Evolutionary conservation across 202 grass and related monocot genomes (phyloP).

Genomic region (Schoenoplectus triqueter): DNA sequence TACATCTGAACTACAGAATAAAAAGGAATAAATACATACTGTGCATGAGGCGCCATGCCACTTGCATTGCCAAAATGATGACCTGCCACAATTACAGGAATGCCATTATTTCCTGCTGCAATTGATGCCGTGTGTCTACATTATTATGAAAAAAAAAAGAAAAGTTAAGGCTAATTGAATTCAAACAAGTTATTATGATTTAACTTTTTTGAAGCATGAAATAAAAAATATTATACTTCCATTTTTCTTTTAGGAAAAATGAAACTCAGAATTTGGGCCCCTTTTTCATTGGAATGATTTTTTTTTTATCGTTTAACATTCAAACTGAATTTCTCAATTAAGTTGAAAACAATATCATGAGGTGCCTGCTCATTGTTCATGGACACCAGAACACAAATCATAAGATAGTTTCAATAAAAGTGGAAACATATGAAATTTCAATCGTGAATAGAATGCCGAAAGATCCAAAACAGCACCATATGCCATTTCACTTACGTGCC

Average conservation of each 20-base stretch:
- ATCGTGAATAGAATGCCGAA: neutral
- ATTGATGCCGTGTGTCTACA: constrained; percentile 95
- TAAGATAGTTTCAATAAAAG: neutral
- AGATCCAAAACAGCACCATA: neutral
- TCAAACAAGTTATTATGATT: neutral
- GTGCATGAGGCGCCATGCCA: constrained; percentile 99
- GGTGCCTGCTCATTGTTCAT: neutral
- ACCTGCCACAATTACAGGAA: constrained; percentile 84
- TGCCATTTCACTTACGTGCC: constrained; percentile 70
- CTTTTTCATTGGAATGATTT: neutral
- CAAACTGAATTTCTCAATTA: neutral
- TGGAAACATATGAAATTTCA: neutral
- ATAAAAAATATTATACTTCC: constrained; percentile 4
- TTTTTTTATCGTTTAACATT: neutral
- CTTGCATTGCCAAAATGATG: constrained; percentile 97
- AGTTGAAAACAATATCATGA: constrained; percentile 17
- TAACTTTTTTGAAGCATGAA: constrained; percentile 2
- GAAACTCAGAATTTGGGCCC: neutral
- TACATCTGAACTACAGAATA: neutral
- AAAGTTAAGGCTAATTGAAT: constrained; percentile 30
- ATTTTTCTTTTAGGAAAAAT: neutral
- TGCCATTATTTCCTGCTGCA: constrained; percentile 90
- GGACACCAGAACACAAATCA: neutral
- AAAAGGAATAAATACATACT: constrained; percentile 57
- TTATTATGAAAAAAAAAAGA: constrained; percentile 22